Evolutionary conservation across 495 filamentous ascomycete species (phyloP), one percentile per base, ranked within the genome.

Genomic region (Hypoxylon fragiforme): DNA sequence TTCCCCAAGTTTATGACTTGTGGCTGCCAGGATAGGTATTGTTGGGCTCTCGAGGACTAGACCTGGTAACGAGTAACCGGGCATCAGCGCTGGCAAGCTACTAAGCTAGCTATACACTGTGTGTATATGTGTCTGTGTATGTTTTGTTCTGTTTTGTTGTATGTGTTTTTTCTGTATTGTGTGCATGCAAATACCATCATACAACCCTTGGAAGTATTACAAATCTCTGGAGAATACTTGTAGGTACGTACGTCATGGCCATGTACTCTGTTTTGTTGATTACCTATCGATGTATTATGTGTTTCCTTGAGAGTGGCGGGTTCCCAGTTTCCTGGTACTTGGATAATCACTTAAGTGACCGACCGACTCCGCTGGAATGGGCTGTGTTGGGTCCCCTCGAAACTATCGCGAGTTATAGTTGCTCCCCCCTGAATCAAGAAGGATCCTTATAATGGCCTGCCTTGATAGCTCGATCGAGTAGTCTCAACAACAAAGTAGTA

Each of bases 281-380:
- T n/a, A n/a, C n/a, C n/a, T n/a, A n/a, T 48, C 14, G 3, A 3
- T 51, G 58, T 30, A n/a, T 53, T 56, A 61, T 61, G 57, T 62
- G 58, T 62, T 52, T 56, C 48, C 52, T 42, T 49, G 39, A 62
- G 58, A 56, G 42, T 56, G 58, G 58, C 38, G 58, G 52, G 22
- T 13, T 24, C 37, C 20, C n/a, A 30, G 19, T 40, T 22, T 44
- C 39, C 50, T 45, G 51, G 50, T 50, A 39, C 45, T 45, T 47
- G 50, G 41, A 35, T 38, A 26, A 37, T 34, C 37, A 44, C 40
- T 5, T 22, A 16, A n/a, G n/a, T n/a, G n/a, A 26, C 35, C 46
- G 38, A 28, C 26, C 19, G 40, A 26, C 53, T 57, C 53, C 53
- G 53, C 45, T 44, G 37, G 31, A 50, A 20, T 11, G 43, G 46